A percentile compares a stretch with the other conserved stretches of the same genome.
Evolutionary conservation across 129 eudicot species (phyloP).

Genomic region (Helianthus annuus): HanXRQr2.0-SUNRISE NC_035433.2:137206653-137207152

Average conservation of each 20-base stretch:
- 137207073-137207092: background rate
- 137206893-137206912: conserved; percentile 18
- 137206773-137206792: conserved; percentile 13
- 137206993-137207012: background rate
- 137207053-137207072: background rate
- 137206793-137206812: conserved; percentile 14
- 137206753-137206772: background rate
- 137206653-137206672: no score
- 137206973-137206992: conserved; percentile 4
- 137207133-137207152: background rate
- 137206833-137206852: background rate
- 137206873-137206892: conserved; percentile 3
- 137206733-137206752: background rate
- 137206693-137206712: background rate
- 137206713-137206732: background rate
- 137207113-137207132: background rate
- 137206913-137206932: conserved; percentile 5
- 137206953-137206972: background rate
- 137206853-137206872: conserved; percentile 16
- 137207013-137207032: background rate
- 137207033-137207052: background rate
- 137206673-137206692: no score
- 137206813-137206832: background rate
- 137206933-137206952: conserved; percentile 21
- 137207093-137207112: no score